Conservation (phyloP, 2,329 filamentous ascomycete genomes). For the Penicillium sp. region DNA sequence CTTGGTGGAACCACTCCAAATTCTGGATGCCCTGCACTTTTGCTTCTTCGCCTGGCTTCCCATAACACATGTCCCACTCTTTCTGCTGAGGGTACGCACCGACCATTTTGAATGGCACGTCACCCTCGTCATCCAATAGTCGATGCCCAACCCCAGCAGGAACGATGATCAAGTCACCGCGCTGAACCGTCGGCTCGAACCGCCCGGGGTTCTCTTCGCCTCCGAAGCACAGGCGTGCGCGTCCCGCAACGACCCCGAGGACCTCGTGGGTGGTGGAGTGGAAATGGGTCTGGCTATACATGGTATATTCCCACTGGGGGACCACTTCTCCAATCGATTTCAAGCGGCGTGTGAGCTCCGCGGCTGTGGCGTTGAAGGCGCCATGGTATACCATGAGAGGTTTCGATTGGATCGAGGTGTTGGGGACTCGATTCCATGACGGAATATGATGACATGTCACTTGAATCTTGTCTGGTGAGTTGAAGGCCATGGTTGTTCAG, state of each 20-base stretch:
- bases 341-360: constrained; percentile 56
- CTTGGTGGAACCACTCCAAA: constrained; percentile 55
- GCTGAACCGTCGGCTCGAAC: constrained; percentile 53
- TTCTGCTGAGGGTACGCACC: constrained; percentile 58
- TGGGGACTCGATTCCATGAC: constrained; percentile 54
- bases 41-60: constrained; percentile 52
- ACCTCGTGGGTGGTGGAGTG: constrained; percentile 65
- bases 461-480: constrained; percentile 48
- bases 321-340: constrained; percentile 50
- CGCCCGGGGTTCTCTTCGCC: constrained; percentile 57
- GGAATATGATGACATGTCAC: constrained; percentile 59
- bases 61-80: constrained; percentile 70
- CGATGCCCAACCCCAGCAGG: constrained; percentile 64
- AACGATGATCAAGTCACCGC: constrained; percentile 61
- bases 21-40: constrained; percentile 48
- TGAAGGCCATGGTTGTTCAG: constrained; percentile 33
- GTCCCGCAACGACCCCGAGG: constrained; percentile 56
- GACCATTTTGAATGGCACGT: constrained; percentile 58
- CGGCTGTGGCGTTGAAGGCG: constrained; percentile 50
- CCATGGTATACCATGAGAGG: constrained; percentile 64
- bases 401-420: constrained; percentile 60
- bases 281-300: constrained; percentile 64
- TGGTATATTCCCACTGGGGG: constrained; percentile 65
- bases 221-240: constrained; percentile 61
- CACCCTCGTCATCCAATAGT: constrained; percentile 54